phyloP scores from a whole-genome alignment of 164 flowering plant genomes.

The Akebia trifoliata region DNA sequence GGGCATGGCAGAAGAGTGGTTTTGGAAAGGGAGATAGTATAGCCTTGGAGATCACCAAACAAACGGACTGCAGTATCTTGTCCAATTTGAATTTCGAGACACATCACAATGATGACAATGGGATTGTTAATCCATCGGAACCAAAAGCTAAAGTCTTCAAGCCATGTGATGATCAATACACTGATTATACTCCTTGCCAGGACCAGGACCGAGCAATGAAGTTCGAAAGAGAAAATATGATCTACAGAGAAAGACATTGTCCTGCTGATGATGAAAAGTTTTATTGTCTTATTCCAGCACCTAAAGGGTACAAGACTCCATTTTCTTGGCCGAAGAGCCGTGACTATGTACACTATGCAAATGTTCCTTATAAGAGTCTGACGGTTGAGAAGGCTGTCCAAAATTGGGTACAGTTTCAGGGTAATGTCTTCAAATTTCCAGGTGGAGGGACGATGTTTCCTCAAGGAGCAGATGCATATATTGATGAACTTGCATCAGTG shows the following conservation, averaged over 20 bases:
- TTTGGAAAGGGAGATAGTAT: conserved; percentile 82
- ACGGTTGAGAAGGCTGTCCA: conserved; percentile 91
- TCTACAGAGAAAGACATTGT: conserved; percentile 95
- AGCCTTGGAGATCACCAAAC: conserved; percentile 51
- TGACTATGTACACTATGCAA: conserved; percentile 86
- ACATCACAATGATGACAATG: conserved; percentile 51
- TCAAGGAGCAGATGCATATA: conserved; percentile 95
- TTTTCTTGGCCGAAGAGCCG: conserved; percentile 95
- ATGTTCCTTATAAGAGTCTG: conserved; percentile 79
- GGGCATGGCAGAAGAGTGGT: conserved; percentile 95
- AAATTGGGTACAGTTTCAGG: conserved; percentile 88
- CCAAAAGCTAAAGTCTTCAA: conserved; percentile 40
- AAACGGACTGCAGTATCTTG: conserved; percentile 52
- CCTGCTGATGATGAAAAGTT: conserved; percentile 73
- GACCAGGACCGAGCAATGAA: conserved; percentile 94
- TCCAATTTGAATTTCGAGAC: conserved; percentile 60
- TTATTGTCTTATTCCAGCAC: conserved; percentile 86
- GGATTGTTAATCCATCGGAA: conserved; percentile 35
- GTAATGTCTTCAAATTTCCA: conserved; percentile 88
- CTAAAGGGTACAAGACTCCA: conserved; percentile 75
- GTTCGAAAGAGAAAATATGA: conserved; percentile 87
- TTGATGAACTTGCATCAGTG: conserved; percentile 84
- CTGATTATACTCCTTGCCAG: conserved; percentile 93
- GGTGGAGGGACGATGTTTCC: conserved; percentile 99
- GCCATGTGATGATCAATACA: conserved; percentile 59